These are phyloP conservation scores for Yamadazyma tumulicola DNA, from an alignment of 805 yeast genomes.

Conservation along the genomic window DNA sequence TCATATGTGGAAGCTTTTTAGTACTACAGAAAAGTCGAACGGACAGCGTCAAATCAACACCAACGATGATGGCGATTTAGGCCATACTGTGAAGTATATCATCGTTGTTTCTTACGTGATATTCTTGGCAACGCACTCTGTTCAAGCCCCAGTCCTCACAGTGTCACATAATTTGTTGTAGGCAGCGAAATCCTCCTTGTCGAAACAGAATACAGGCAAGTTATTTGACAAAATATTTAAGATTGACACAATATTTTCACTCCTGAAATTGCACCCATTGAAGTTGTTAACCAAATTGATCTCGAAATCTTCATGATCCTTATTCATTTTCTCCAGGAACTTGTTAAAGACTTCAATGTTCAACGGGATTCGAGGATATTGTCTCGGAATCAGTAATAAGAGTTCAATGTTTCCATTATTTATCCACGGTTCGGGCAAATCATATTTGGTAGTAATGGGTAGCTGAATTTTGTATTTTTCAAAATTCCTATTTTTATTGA, in stretches of 20 bases:
- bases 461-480: conserved; percentile 29
- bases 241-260: conserved; percentile 20
- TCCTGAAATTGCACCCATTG: conserved; percentile 13
- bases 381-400: conserved; percentile 28
- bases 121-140: no score
- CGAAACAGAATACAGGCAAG: conserved; percentile 16
- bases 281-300: conserved; percentile 23
- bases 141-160: no score
- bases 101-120: no score
- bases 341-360: conserved; percentile 23
- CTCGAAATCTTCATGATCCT: conserved; percentile 16
- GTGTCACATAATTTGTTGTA: conserved; percentile 1
- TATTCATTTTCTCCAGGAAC: conserved; percentile 24
- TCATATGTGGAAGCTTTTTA: no score
- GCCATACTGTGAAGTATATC: no score
- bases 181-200: not conserved
- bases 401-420: conserved; percentile 24
- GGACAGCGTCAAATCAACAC: no score
- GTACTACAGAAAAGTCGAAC: no score
- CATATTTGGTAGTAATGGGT: conserved; percentile 20
- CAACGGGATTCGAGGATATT: conserved; percentile 27
- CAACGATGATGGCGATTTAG: no score
- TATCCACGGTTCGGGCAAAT: conserved; percentile 28
- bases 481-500: conserved; percentile 22
- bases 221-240: conserved; percentile 33